A percentile compares a stretch with the other conserved stretches of the same genome.
Evolutionary conservation across 192 early-diverging fungal species (phyloP).

Genomic region (Coemansia sp.): DNA sequence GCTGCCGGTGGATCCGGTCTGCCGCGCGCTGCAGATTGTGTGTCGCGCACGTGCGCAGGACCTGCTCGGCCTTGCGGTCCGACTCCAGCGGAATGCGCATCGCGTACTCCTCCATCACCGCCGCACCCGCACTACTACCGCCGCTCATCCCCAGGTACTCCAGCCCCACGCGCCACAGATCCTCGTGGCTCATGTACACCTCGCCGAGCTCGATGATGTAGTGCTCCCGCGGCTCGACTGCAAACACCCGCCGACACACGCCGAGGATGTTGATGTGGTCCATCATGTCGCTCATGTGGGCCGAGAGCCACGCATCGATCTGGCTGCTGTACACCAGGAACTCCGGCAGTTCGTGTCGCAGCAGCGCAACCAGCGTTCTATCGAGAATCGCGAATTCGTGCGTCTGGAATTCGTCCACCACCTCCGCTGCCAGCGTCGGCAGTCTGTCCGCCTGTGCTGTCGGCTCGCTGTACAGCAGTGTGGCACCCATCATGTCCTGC

Average conservation of each 20-base stretch:
- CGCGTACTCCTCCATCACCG: conserved; percentile 30
- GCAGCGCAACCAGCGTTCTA: conserved; percentile 36
- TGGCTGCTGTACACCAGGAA: conserved; percentile 51
- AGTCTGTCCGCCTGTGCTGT: conserved; percentile 39
- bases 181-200: conserved; percentile 32
- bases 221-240: conserved; percentile 40
- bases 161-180: conserved; percentile 57
- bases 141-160: conserved; percentile 55
- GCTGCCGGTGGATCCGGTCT: conserved; percentile 45
- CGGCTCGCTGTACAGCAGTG: conserved; percentile 58
- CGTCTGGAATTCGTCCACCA: conserved; percentile 34
- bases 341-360: conserved; percentile 48
- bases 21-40: conserved; percentile 36
- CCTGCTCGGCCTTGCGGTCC: conserved; percentile 55
- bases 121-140: not conserved
- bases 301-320: conserved; percentile 62
- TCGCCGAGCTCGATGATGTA: conserved; percentile 41
- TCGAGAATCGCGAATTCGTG: conserved; percentile 37
- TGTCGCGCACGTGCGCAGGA: conserved; percentile 55
- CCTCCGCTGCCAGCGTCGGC: conserved; percentile 13
- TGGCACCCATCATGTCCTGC: conserved; percentile 58
- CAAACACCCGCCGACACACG: conserved; percentile 35
- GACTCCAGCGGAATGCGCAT: conserved; percentile 59
- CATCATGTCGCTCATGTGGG: conserved; percentile 63
- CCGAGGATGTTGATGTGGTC: conserved; percentile 58